Evolutionary conservation across 169 alveolate species (phyloP).

Genomic region (Plasmodium falciparum): DNA sequence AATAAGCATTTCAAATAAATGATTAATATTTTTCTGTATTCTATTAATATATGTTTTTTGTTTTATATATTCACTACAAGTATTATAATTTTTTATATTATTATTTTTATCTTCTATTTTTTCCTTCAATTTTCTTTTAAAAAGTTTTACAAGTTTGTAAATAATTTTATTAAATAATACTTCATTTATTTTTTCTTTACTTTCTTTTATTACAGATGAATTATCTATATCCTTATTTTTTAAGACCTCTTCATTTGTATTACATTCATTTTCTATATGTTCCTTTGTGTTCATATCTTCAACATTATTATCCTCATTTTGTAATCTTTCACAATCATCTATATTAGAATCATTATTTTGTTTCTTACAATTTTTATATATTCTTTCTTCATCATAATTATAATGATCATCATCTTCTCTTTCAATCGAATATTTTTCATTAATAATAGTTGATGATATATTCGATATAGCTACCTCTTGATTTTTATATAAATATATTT

Average conservation of each 20-base stretch:
- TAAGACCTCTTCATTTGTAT: background rate
- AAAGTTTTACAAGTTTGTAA: conserved; percentile 38
- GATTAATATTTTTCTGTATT: conserved; percentile 14
- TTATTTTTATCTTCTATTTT: background rate
- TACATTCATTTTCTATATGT: background rate
- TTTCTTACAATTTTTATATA: too few species aligned
- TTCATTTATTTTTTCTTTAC: conserved; percentile 35
- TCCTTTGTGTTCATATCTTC: too few species aligned
- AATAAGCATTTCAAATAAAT: conserved; percentile 37
- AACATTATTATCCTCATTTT: too few species aligned
- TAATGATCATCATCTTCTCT: too few species aligned
- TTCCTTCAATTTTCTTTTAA: conserved; percentile 3
- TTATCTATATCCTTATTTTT: background rate
- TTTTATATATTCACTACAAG: too few species aligned
- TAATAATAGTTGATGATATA: background rate
- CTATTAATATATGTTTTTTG: background rate
- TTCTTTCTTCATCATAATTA: background rate
- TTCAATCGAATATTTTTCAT: background rate
- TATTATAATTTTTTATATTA: too few species aligned
- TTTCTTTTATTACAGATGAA: conserved; percentile 9
- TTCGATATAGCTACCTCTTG: background rate
- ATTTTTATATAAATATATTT: conserved; percentile 5
- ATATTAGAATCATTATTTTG: background rate
- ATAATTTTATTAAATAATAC: conserved; percentile 26
- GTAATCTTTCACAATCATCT: background rate